Percentiles rank a stretch among this genome's conserved stretches.
These are phyloP conservation scores for Lophium mytilinum DNA, from an alignment of 495 filamentous ascomycete species.

Conservation along the genomic window DNA sequence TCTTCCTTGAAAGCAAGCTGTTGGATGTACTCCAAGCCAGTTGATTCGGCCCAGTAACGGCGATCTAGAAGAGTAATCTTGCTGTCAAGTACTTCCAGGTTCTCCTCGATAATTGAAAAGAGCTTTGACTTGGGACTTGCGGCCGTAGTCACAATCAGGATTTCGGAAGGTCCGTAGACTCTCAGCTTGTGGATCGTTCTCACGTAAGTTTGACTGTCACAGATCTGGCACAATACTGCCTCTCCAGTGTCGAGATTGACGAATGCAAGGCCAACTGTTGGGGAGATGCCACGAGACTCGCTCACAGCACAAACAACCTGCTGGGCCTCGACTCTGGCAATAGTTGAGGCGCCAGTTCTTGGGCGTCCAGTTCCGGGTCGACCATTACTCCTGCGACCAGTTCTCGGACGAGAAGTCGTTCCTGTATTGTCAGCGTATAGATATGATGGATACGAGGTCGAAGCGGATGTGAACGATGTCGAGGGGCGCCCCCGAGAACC, in stretches of 20 bases:
- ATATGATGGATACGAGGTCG: conserved; percentile 32
- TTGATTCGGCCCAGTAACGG: conserved; percentile 79
- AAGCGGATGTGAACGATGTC: conserved; percentile 30
- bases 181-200: conserved; percentile 74
- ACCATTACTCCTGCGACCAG: conserved; percentile 39
- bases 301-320: conserved; percentile 84
- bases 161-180: conserved; percentile 67
- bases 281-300: conserved; percentile 77
- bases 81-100: conserved; percentile 46
- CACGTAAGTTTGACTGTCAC: conserved; percentile 80
- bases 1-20: conserved; percentile 69
- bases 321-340: conserved; percentile 52
- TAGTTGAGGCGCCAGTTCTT: conserved; percentile 55
- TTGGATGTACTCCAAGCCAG: conserved; percentile 71
- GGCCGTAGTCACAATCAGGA: conserved; percentile 64
- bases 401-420: conserved; percentile 36
- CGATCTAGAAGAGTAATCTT: conserved; percentile 62
- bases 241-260: conserved; percentile 78
- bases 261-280: conserved; percentile 82
- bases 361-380: conserved; percentile 49
- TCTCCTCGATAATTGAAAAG: conserved; percentile 63
- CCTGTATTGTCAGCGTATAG: conserved; percentile 27
- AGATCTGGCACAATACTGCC: conserved; percentile 80
- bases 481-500: conserved; percentile 25
- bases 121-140: conserved; percentile 65